Base-by-base conservation (phyloP, 192 early-diverging fungal genomes). In the Coemansia biformis region DNA sequence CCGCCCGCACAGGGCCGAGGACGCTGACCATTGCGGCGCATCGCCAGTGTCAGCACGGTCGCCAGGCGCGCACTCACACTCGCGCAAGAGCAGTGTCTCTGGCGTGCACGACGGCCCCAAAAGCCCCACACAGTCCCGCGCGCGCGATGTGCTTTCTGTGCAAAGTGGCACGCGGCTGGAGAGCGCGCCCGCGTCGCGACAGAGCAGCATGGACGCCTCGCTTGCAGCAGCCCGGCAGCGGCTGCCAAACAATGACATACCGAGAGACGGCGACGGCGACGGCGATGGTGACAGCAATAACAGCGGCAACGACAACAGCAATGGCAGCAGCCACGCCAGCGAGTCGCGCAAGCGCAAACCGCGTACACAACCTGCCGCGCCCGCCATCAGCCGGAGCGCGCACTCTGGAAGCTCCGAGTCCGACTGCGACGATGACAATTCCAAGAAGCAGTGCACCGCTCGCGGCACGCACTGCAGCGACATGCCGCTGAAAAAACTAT, bases 401-500 rank as follows among this genome's bases (percentile, higher is more conserved):
- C 11, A 6, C 1, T 10, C 12, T 11, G 21, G 13, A 18, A 40
- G 15, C n/a, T 24, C 40, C n/a, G 40, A 0, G 1, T 52, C 50
- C 5, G 50, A 52, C 30, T 35, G 38, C 35, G 53, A 52, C 7
- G 28, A 15, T 23, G 45, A 38, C 5, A 26, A 43, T 43, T 34
- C 15, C 34, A 64, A 72, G 22, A 60, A 46, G 37, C 51, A 34
- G 24, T 61, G 68, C 1, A 35, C 57, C 13, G 32, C 42, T n/a
- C 33, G 37, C 41, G 30, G 36, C 15, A 38, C 38, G 5, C 28
- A 29, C 0, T 32, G 43, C 23, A 31, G 23, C 37, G 41, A 43
- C 18, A 13, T 73, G 29, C 71, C 71, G 12, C 59, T 54, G 33
- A 75, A 75, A 36, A 75, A 75, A 44, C 50, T 75, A 7, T 75